Conservation (phyloP, 495 filamentous ascomycete genomes). For the Choiromyces venosus region DNA sequence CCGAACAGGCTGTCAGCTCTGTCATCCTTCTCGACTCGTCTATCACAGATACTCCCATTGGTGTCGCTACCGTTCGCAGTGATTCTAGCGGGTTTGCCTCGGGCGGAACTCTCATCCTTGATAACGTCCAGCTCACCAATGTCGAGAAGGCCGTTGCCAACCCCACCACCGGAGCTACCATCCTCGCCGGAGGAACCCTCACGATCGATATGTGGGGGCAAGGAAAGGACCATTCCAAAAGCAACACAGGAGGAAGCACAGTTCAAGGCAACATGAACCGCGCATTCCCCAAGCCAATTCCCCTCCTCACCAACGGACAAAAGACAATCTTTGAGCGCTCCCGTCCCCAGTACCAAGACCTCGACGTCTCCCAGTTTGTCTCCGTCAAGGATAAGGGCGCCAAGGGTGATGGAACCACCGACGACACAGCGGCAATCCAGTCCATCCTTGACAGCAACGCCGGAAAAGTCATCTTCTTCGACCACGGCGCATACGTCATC, state of each 20-base stretch:
- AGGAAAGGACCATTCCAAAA: slow-evolving; percentile 60
- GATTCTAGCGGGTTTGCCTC: slow-evolving; percentile 46
- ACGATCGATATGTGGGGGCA: slow-evolving; percentile 68
- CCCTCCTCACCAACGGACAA: slow-evolving; percentile 49
- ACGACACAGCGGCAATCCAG: slow-evolving; percentile 69
- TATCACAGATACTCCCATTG: slow-evolving; percentile 66
- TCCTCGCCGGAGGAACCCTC: slow-evolving; percentile 62
- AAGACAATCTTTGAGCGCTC: slow-evolving; percentile 57
- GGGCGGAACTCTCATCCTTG: slow-evolving; percentile 72
- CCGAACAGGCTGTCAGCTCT: slow-evolving; percentile 67
- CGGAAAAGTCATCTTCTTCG: slow-evolving; percentile 76
- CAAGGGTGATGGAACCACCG: slow-evolving; percentile 67
- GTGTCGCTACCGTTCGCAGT: slow-evolving; percentile 55
- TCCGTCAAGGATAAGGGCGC: slow-evolving; percentile 72
- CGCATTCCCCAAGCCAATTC: slow-evolving; percentile 52
- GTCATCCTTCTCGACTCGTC: slow-evolving; percentile 74
- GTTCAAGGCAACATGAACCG: slow-evolving; percentile 51
- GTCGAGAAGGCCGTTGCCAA: slow-evolving; percentile 51
- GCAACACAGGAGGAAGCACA: slow-evolving; percentile 45
- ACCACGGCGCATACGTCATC: slow-evolving; percentile 83
- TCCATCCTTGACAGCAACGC: slow-evolving; percentile 55
- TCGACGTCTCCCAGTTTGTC: slow-evolving; percentile 57
- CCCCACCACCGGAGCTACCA: slow-evolving; percentile 55
- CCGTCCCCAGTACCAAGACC: slow-evolving; percentile 67
- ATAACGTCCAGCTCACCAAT: slow-evolving; percentile 72